Conservation (phyloP, 176 grass and related monocot species). For the Dendrocalamus sinicus region DNA sequence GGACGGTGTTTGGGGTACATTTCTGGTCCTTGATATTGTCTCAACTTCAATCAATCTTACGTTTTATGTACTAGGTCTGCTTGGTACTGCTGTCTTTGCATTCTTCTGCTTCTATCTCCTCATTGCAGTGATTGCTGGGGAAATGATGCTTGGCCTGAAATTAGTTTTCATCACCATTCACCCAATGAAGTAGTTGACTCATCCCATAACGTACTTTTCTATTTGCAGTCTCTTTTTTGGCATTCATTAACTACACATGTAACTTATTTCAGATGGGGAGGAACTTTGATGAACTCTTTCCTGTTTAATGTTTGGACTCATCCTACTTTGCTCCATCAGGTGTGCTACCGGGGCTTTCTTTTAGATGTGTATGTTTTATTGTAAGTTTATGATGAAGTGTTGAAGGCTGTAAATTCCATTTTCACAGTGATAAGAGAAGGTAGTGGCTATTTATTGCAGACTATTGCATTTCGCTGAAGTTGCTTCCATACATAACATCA, state of each 20-base stretch:
- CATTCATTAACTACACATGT: constrained; percentile 19
- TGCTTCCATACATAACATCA: background rate
- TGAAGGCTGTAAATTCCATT: background rate
- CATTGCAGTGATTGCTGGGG: constrained; percentile 93
- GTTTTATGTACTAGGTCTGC: constrained; percentile 67
- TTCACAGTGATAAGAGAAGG: no score
- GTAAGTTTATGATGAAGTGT: background rate
- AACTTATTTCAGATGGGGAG: constrained; percentile 84
- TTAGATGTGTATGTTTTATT: background rate
- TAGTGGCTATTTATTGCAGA: background rate
- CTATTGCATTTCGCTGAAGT: background rate
- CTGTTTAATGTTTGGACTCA: constrained; percentile 91
- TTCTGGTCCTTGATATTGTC: constrained; percentile 29
- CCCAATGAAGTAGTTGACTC: constrained; percentile 86
- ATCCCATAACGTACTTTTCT: background rate
- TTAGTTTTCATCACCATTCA: constrained; percentile 98
- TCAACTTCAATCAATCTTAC: constrained; percentile 34
- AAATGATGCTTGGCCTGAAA: constrained; percentile 96
- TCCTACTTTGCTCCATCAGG: constrained; percentile 98
- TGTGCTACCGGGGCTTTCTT: constrained; percentile 34
- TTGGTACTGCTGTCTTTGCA: constrained; percentile 91
- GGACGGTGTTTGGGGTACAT: constrained; percentile 83
- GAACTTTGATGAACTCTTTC: constrained; percentile 94
- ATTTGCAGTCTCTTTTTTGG: constrained; percentile 5
- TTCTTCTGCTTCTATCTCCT: constrained; percentile 99